Evolutionary conservation across 2,329 filamentous ascomycete genomes (phyloP).

Genomic region (Atkinsonella hypoxylon): DNA sequence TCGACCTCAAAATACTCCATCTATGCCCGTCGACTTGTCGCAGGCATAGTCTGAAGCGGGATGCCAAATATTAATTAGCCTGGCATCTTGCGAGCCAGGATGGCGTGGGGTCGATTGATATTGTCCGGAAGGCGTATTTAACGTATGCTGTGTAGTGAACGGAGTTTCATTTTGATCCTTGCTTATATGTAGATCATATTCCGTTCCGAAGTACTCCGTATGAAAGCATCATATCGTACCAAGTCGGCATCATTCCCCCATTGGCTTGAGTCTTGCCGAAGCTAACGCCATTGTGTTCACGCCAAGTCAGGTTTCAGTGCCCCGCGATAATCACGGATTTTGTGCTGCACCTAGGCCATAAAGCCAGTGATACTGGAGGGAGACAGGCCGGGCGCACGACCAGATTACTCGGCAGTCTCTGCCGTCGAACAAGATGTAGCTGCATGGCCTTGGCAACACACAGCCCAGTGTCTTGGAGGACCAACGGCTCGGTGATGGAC

Average conservation of each 20-base stretch:
- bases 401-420: neutral
- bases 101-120: neutral
- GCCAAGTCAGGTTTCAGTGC: too few species aligned
- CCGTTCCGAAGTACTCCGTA: neutral
- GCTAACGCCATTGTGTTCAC: neutral
- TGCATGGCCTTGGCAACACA: neutral
- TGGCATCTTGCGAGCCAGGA: neutral
- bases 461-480: too few species aligned
- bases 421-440: neutral
- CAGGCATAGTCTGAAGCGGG: neutral
- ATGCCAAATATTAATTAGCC: neutral
- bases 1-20: neutral
- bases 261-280: neutral
- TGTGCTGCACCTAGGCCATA: too few species aligned
- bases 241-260: neutral
- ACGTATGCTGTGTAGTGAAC: neutral
- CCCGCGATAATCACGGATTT: too few species aligned
- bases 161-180: neutral
- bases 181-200: neutral
- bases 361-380: too few species aligned
- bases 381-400: too few species aligned
- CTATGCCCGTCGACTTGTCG: neutral
- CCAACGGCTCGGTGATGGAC: neutral
- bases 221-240: neutral
- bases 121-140: neutral